Base-by-base conservation (phyloP, 805 yeast genomes). In the Barnettozyma populi region DNA sequence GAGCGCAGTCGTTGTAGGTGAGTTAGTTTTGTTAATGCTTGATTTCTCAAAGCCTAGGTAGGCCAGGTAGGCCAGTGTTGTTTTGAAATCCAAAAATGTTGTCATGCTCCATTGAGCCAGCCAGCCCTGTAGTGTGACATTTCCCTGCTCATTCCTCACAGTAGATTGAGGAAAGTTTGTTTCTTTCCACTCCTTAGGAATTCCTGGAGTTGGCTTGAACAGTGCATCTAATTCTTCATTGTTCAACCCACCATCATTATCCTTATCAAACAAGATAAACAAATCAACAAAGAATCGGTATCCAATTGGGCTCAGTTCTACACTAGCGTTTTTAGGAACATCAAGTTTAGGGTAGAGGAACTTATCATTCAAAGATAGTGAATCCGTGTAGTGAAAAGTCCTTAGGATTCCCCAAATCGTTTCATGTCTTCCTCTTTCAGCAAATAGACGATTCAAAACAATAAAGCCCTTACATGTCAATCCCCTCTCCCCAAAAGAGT, bases 31-130 rank as follows among this genome's bases (percentile, higher is more conserved):
- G 35, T 37, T 46, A 19, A 39, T 19, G 13, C 20, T 34, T 20
- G 55, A 39, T 1, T 46, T 77, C 51, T 87, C 95, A 60, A 85
- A 92, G 0, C 99, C 99, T 47, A 94, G 74, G 67, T 87, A 88
- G 0, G 95, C 96, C 52, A 94, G 67, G 59, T 92, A 94, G 44
- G 89, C 95, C 44, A 94, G 73, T 0, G 98, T 90, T 1, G 89
- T 84, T 56, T 76, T 80, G 61, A 86, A 80, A 57, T 90, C 96
- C 27, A 94, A 69, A 55, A 80, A 90, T 0, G 98, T 92, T 0
- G 97, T 89, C 86, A 94, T 86, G 57, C 92, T 84, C 99, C 99
- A 94, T 60, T 92, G 98, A 0, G 99, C 99, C 35, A 94, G 68
- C 99, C 99, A 94, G 3, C 99, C 99, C 68, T 95, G 99, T 24